Percentiles rank a stretch among this genome's conserved stretches.
Evolutionary conservation across 257 asterid genomes (phyloP).

Genomic region (Nicotiana noctiflora): DNA sequence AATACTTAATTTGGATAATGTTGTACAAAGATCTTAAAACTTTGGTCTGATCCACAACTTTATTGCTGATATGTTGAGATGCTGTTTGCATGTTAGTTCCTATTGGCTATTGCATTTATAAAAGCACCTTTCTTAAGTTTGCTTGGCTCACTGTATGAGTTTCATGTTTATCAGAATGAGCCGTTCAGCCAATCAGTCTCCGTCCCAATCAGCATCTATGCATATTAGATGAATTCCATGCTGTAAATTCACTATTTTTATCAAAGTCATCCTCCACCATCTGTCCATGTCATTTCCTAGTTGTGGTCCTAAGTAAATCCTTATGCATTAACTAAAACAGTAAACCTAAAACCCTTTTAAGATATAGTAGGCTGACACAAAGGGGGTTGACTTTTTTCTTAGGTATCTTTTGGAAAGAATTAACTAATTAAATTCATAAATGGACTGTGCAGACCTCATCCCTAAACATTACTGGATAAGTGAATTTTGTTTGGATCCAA

Average conservation of each 20-base stretch:
- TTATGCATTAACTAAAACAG: not conserved
- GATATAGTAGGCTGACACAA: not conserved
- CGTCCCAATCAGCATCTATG: conserved; percentile 46
- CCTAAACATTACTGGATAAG: conserved; percentile 3
- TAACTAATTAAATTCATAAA: not conserved
- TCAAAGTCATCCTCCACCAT: conserved; percentile 30
- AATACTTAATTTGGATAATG: not conserved
- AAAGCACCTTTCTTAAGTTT: not conserved
- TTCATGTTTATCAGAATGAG: conserved; percentile 6
- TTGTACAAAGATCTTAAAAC: not conserved
- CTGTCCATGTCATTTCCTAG: conserved; percentile 14
- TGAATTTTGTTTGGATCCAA: conserved; percentile 11
- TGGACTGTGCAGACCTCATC: conserved; percentile 22
- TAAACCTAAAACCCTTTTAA: conserved; percentile 10
- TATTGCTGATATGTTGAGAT: not conserved
- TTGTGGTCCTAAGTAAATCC: not conserved
- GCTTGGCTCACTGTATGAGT: not conserved
- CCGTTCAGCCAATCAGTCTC: conserved; percentile 22
- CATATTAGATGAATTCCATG: conserved; percentile 18
- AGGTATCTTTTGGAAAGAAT: not conserved
- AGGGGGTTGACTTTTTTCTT: conserved; percentile 15
- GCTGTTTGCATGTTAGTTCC: conserved; percentile 1
- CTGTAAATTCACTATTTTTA: conserved; percentile 21
- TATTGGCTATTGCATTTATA: not conserved
- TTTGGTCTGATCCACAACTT: not conserved